Percentiles rank a stretch among this genome's conserved stretches.
Conservation (phyloP, 1,284 basidiomycete species). For the Golubevia sp. region DNA sequence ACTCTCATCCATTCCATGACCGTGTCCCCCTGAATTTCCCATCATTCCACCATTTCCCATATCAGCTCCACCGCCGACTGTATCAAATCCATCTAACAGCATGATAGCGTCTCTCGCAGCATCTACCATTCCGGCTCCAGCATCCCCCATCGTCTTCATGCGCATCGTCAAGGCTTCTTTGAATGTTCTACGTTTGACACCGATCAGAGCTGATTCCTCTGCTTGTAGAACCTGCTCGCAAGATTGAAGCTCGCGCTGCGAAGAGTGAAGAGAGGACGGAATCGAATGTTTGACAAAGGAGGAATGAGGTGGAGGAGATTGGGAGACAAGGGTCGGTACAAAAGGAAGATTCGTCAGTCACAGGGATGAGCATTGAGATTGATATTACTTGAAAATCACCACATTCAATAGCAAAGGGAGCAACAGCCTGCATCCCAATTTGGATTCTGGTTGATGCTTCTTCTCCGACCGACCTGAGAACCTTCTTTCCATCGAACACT, state of each 20-base stretch:
- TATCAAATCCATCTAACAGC: conserved; percentile 50
- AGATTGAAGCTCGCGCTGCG: conserved; percentile 50
- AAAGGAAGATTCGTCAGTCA: no score
- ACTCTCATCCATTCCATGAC: neutral
- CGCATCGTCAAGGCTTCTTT: conserved; percentile 61
- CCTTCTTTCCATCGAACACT: neutral
- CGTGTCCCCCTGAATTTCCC: neutral
- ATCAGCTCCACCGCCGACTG: neutral
- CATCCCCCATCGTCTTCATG: conserved; percentile 59
- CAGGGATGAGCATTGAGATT: no score
- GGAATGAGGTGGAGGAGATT: neutral
- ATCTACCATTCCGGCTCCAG: conserved; percentile 54
- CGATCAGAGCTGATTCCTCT: conserved; percentile 51
- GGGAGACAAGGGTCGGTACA: no score
- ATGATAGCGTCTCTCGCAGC: conserved; percentile 52
- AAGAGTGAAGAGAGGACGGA: no score
- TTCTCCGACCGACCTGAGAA: no score
- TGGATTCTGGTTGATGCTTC: no score
- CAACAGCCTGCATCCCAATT: no score
- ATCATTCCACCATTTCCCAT: neutral
- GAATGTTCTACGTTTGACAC: conserved; percentile 59
- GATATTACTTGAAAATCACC: no score
- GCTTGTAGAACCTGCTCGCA: conserved; percentile 53
- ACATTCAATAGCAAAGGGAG: no score
- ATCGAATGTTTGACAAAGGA: neutral